Base-by-base conservation (phyloP, 1,284 basidiomycete species). In the Ustilago lituana region DNA sequence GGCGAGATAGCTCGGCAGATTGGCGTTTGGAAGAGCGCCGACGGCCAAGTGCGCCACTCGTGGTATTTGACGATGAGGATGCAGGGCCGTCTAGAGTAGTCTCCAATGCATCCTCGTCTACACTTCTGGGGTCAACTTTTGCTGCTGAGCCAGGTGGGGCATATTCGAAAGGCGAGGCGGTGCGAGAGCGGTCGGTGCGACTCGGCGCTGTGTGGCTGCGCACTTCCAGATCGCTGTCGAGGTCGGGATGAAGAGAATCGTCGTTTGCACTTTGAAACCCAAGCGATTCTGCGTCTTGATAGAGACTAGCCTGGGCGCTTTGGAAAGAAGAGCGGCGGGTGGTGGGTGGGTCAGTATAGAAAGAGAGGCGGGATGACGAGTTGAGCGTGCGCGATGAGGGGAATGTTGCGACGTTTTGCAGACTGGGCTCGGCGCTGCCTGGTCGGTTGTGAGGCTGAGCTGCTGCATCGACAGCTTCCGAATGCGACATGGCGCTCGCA, bases 321-420 rank as follows among this genome's bases (percentile, higher is more conserved):
- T 49, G 48, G 23, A 69, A 63, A 0, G 66, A 69, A 9, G 66
- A 69, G 5, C 55, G 59, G 11, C 66, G 51, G 0, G 65, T 68
- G 1, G 29, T 38, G 6, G 65, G 37, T 24, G n/a, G n/a, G n/a
- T 68, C 55, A 4, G 65, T 62, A 36, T 61, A 59, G 32, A 49
- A 26, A 7, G 65, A 68, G 19, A 45, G 46, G 14, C 54, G 54
- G 29, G 65, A 62, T 4, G 55, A 33, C 4, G 65, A 68, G 48
- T 56, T 56, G 23, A 62, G 4, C 3, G 65, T 55, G n/a, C 62
- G 50, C 2, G 56, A 65, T 6, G 62, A 63, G 1, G 47, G 41
- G 19, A 33, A 46, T 4, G 24, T 5, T 15, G 32, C 20, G 17
- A 40, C 38, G 20, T 50, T 46, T 15, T 17, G 24, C 6, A 64